These are phyloP conservation scores for Silene uniflora DNA, from an alignment of 148 eudicot species.

Conservation along the genomic window DNA sequence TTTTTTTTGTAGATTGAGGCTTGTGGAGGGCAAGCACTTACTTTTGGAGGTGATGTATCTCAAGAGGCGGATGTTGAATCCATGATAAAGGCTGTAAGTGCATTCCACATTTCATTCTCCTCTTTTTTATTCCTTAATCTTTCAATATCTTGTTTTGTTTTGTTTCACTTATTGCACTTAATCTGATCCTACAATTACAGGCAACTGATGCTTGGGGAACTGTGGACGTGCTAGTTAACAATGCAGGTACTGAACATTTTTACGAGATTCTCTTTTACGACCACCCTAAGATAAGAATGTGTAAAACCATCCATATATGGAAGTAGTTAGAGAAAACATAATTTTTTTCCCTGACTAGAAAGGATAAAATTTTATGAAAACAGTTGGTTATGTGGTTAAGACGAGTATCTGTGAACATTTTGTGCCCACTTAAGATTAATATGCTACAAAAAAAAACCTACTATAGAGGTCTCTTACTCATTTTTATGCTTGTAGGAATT, in stretches of 20 bases:
- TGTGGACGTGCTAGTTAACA: slow-evolving; percentile 82
- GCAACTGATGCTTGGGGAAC: slow-evolving; percentile 97
- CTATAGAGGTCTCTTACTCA: neutral
- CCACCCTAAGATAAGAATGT: neutral
- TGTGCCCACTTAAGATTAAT: neutral
- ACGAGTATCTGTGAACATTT: too few relatives aligned
- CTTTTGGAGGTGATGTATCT: slow-evolving; percentile 93
- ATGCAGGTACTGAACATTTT: slow-evolving; percentile 57
- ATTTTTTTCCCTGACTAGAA: neutral
- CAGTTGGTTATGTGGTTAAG: too few relatives aligned
- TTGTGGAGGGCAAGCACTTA: slow-evolving; percentile 70
- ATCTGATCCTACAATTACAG: slow-evolving; percentile 33
- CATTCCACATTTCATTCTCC: slow-evolving; percentile 6
- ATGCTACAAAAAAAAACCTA: neutral
- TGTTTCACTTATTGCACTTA: neutral
- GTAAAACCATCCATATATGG: neutral
- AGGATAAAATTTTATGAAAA: too few relatives aligned
- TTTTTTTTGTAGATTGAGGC: slow-evolving; percentile 62
- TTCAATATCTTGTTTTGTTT: neutral
- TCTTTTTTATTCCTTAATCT: neutral
- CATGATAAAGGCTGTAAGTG: slow-evolving; percentile 86
- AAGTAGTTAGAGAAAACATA: neutral
- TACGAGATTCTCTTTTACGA: neutral
- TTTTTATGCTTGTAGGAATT: slow-evolving; percentile 57
- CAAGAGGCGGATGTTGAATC: slow-evolving; percentile 93